A percentile compares a stretch with the other conserved stretches of the same genome.
These are phyloP conservation scores for Penicillium pulvis DNA, from an alignment of 495 filamentous ascomycete genomes.

Conservation along the genomic window DNA sequence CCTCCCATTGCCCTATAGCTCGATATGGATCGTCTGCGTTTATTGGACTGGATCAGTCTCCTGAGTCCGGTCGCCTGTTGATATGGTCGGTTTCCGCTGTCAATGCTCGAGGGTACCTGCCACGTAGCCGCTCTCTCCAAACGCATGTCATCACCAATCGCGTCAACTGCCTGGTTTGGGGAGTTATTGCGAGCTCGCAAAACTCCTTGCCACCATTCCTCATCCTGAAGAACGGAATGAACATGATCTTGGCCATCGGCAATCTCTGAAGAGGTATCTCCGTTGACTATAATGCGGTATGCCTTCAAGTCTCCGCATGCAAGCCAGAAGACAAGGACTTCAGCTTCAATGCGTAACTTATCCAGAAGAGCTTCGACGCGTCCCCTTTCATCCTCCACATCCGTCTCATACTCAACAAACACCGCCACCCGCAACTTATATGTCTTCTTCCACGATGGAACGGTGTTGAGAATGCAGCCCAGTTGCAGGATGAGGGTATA, in stretches of 20 bases:
- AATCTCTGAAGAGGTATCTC: constrained; percentile 42
- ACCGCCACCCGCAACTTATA: constrained; percentile 77
- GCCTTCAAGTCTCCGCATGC: constrained; percentile 70
- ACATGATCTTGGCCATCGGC: constrained; percentile 54
- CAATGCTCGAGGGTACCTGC: constrained; percentile 58
- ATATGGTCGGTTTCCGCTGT: constrained; percentile 43
- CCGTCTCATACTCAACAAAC: constrained; percentile 87
- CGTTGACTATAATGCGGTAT: constrained; percentile 81
- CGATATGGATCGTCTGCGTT: constrained; percentile 64
- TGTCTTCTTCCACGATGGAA: constrained; percentile 77
- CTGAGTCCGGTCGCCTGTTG: constrained; percentile 52
- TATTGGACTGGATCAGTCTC: constrained; percentile 49
- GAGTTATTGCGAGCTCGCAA: constrained; percentile 54
- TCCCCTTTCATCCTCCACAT: constrained; percentile 75
- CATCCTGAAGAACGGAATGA: constrained; percentile 60
- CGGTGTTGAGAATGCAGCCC: constrained; percentile 81
- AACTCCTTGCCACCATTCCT: constrained; percentile 87
- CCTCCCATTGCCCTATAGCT: constrained; percentile 63
- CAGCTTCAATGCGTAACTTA: constrained; percentile 78
- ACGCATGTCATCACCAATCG: constrained; percentile 18
- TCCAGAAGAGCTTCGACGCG: constrained; percentile 75
- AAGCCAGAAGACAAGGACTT: constrained; percentile 80
- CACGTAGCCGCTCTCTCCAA: constrained; percentile 43
- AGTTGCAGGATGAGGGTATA: constrained; percentile 87
- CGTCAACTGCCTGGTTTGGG: constrained; percentile 22